Evolutionary conservation across 2,329 filamentous ascomycete genomes (phyloP).

Genomic region (Diaporthe destruens): DNA sequence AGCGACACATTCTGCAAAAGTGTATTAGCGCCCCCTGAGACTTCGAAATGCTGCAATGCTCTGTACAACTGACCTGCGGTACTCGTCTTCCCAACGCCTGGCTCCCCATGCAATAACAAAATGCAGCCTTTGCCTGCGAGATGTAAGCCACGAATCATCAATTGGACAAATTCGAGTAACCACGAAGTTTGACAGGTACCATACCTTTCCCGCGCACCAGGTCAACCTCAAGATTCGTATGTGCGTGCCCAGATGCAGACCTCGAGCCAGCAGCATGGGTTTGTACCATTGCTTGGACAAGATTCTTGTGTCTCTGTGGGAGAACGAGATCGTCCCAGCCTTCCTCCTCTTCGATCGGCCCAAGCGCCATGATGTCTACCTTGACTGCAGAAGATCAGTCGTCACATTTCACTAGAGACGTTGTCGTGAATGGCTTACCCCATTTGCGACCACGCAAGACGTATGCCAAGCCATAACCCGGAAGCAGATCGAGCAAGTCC

Average conservation of each 20-base stretch:
- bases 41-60: neutral
- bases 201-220: constrained; percentile 29
- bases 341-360: constrained; percentile 39
- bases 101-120: neutral
- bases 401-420: neutral
- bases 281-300: constrained; percentile 49
- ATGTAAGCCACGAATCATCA: neutral
- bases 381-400: constrained; percentile 33
- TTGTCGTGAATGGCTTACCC: constrained; percentile 42
- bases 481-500: constrained; percentile 44
- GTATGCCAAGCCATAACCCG: constrained; percentile 45
- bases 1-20: constrained; percentile 24
- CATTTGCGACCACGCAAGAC: constrained; percentile 48
- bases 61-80: neutral
- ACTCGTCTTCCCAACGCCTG: neutral
- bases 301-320: constrained; percentile 46
- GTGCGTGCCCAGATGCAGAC: neutral
- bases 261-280: constrained; percentile 41
- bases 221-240: constrained; percentile 9
- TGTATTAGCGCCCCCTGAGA: no score
- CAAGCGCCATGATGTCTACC: constrained; percentile 42
- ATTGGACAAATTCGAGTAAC: no score
- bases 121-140: neutral
- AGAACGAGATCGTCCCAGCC: constrained; percentile 49
- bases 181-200: no score